These are phyloP conservation scores for Maudiozyma serrabonitensis DNA, from an alignment of 805 yeast genomes.

Conservation along the genomic window DNA sequence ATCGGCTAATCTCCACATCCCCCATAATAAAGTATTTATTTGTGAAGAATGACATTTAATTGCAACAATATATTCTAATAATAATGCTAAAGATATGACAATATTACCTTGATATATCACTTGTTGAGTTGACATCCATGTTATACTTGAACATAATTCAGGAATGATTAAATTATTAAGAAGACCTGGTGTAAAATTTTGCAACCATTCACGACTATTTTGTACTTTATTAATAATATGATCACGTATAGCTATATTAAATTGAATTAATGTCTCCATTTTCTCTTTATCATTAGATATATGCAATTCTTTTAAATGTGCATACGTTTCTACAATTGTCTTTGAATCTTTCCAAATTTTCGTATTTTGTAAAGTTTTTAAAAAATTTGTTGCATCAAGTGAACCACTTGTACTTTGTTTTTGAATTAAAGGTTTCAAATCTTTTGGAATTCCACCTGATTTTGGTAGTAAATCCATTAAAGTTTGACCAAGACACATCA, in stretches of 20 bases:
- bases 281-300: conserved; percentile 47
- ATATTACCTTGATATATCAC: conserved; percentile 4
- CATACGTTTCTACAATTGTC: conserved; percentile 21
- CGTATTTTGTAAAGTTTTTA: conserved; percentile 9
- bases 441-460: conserved; percentile 28
- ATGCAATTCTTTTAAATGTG: conserved; percentile 45
- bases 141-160: conserved; percentile 35
- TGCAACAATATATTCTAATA: conserved; percentile 26
- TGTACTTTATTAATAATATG: background rate
- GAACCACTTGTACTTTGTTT: background rate
- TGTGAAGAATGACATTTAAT: conserved; percentile 2
- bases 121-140: background rate
- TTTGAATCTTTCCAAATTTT: conserved; percentile 18
- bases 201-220: background rate
- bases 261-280: conserved; percentile 26
- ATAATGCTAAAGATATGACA: conserved; percentile 25
- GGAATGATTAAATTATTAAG: conserved; percentile 61
- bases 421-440: conserved; percentile 22
- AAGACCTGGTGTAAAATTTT: conserved; percentile 30
- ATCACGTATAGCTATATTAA: background rate
- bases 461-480: conserved; percentile 33
- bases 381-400: background rate
- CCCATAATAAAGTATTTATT: conserved; percentile 50
- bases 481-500: conserved; percentile 17
- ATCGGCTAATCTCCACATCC: conserved; percentile 57